These are phyloP conservation scores for Multifurca ochricompacta DNA, from an alignment of 768 basidiomycete genomes.

Conservation along the genomic window DNA sequence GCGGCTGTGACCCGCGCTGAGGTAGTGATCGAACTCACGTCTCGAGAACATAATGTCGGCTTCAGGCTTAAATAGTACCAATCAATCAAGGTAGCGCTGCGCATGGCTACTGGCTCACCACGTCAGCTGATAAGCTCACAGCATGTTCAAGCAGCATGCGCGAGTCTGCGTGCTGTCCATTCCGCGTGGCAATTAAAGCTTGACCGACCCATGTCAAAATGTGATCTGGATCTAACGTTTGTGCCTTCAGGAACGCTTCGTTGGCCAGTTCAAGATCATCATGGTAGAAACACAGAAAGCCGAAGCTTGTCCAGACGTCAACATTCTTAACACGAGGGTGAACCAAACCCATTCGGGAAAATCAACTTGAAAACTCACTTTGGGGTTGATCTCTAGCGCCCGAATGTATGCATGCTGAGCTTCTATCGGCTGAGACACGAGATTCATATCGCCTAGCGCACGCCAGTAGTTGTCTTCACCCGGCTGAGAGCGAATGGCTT, in stretches of 20 bases:
- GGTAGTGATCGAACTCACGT: conserved; percentile 42
- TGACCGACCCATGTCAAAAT: conserved; percentile 88
- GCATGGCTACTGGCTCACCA: conserved; percentile 37
- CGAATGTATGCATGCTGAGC: conserved; percentile 91
- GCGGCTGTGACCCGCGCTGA: conserved; percentile 20
- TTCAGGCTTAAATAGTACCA: conserved; percentile 46
- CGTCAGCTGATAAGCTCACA: conserved; percentile 45
- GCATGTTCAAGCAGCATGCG: conserved; percentile 68
- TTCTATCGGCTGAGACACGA: conserved; percentile 55
- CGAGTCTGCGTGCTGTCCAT: conserved; percentile 55
- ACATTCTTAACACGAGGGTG: conserved; percentile 44
- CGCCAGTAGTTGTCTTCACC: conserved; percentile 73
- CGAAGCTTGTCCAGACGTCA: conserved; percentile 78
- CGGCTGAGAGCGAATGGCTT: conserved; percentile 68
- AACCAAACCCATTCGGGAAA: conserved; percentile 4
- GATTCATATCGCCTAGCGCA: conserved; percentile 68
- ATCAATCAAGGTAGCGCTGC: conserved; percentile 12
- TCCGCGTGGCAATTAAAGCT: conserved; percentile 55
- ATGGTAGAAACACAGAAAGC: conserved; percentile 76
- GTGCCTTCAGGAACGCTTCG: conserved; percentile 79
- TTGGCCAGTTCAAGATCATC: conserved; percentile 76
- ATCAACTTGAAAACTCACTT: conserved; percentile 40
- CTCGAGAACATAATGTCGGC: conserved; percentile 73
- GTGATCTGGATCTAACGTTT: conserved; percentile 88
- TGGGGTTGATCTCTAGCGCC: conserved; percentile 77